A percentile compares a stretch with the other conserved stretches of the same genome.
phyloP scores from a whole-genome alignment of 148 eudicot species.

The Pouteria glomerata region DNA sequence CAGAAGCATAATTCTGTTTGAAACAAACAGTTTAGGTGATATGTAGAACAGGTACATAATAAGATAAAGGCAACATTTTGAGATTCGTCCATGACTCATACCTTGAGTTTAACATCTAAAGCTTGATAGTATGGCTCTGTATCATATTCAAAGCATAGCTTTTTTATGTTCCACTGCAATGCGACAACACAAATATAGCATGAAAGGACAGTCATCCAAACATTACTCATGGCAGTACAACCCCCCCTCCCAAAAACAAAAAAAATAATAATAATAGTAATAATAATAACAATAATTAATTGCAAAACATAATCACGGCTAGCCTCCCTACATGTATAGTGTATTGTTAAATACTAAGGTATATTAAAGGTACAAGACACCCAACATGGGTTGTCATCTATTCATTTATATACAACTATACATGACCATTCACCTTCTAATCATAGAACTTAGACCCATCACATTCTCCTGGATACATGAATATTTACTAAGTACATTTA shows the following conservation, averaged over 20 bases:
- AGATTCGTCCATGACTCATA: conserved; percentile 15
- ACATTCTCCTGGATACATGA: no score
- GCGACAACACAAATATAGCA: background rate
- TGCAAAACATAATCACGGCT: background rate
- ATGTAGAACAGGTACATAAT: background rate
- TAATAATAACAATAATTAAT: no score
- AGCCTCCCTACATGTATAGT: no score
- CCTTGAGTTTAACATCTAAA: conserved; percentile 70
- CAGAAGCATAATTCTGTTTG: conserved; percentile 58
- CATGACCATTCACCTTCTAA: no score
- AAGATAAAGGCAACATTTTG: background rate
- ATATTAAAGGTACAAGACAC: no score
- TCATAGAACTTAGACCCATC: no score
- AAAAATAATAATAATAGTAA: no score
- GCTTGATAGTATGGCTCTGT: conserved; percentile 91
- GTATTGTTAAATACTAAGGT: no score
- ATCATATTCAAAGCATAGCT: conserved; percentile 81
- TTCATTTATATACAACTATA: no score
- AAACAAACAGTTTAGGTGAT: conserved; percentile 2
- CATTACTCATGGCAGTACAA: background rate
- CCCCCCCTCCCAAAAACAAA: no score
- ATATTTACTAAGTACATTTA: no score
- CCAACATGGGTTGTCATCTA: no score
- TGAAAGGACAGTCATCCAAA: background rate
- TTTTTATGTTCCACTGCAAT: conserved; percentile 81